A percentile compares a stretch with the other conserved stretches of the same genome.
phyloP scores from a whole-genome alignment of 139 green algal species.

The Mychonastes homosphaera region DNA sequence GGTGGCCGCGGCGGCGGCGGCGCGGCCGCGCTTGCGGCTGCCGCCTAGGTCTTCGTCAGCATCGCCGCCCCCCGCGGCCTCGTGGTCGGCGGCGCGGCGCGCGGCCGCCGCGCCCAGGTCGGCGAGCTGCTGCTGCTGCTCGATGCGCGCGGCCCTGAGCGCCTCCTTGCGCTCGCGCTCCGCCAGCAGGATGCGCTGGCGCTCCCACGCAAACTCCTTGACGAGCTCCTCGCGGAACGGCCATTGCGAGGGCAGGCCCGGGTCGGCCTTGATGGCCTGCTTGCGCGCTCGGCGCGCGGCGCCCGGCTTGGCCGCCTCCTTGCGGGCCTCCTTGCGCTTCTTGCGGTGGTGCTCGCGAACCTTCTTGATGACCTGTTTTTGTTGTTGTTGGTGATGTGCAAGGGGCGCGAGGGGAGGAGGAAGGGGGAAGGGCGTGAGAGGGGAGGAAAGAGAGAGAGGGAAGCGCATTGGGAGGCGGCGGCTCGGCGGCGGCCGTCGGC shows the following conservation, averaged over 20 bases:
- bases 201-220: conserved; percentile 73
- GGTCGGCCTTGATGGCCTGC: conserved; percentile 66
- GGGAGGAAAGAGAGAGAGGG: neutral
- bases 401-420: too few relatives aligned
- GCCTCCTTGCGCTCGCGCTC: conserved; percentile 58
- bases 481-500: neutral
- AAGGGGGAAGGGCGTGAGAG: neutral
- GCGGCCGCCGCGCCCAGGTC: neutral
- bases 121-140: neutral
- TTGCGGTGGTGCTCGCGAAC: conserved; percentile 87
- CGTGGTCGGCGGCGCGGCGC: neutral
- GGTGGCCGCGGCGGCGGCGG: neutral
- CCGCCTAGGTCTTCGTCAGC: neutral
- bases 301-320: conserved; percentile 51
- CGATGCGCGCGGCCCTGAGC: conserved; percentile 29
- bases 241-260: conserved; percentile 82
- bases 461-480: neutral
- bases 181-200: conserved; percentile 44
- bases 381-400: too few relatives aligned
- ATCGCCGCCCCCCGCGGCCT: neutral
- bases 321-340: conserved; percentile 66
- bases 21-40: neutral
- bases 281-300: conserved; percentile 59
- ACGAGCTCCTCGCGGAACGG: conserved; percentile 93
- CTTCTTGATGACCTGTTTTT: conserved; percentile 40